A percentile compares a stretch with the other conserved stretches of the same genome.
phyloP scores from a whole-genome alignment of 73 alveolate species.

The Effrenium voratum region DNA sequence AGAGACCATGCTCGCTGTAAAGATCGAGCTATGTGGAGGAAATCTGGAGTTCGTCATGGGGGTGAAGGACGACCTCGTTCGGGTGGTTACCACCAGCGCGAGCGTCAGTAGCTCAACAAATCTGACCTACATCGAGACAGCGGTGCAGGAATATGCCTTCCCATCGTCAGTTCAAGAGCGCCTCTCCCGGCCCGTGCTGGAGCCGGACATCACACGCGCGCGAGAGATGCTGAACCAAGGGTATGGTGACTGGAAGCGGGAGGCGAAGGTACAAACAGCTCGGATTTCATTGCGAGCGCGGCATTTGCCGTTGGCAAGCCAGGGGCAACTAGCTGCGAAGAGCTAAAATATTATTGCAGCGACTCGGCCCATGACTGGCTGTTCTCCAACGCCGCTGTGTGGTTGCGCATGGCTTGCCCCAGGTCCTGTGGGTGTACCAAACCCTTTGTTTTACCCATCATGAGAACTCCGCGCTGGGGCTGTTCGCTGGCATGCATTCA shows the following conservation, averaged over 20 bases:
- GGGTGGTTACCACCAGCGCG: background rate
- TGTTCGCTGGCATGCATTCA: background rate
- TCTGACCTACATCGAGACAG: background rate
- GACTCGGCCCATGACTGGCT: background rate
- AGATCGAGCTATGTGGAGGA: background rate
- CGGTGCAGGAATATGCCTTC: background rate
- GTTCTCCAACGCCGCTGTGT: background rate
- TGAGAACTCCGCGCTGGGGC: background rate
- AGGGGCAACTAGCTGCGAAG: background rate
- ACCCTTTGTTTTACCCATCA: background rate
- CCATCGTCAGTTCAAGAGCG: background rate
- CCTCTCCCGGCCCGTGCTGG: background rate
- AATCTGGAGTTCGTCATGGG: background rate
- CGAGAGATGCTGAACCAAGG: background rate
- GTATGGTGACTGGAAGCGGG: background rate
- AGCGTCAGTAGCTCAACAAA: background rate
- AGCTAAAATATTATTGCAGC: background rate
- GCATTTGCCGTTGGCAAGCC: background rate
- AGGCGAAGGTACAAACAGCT: background rate
- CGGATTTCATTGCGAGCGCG: background rate
- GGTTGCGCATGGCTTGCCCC: constrained; percentile 18
- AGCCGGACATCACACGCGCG: background rate
- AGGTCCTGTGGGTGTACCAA: background rate
- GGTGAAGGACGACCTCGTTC: background rate
- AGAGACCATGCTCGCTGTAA: background rate